Evolutionary conservation across 2,329 filamentous ascomycete species (phyloP), one percentile per base, ranked within the genome.

Genomic region (Akanthomyces muscarius): DNA sequence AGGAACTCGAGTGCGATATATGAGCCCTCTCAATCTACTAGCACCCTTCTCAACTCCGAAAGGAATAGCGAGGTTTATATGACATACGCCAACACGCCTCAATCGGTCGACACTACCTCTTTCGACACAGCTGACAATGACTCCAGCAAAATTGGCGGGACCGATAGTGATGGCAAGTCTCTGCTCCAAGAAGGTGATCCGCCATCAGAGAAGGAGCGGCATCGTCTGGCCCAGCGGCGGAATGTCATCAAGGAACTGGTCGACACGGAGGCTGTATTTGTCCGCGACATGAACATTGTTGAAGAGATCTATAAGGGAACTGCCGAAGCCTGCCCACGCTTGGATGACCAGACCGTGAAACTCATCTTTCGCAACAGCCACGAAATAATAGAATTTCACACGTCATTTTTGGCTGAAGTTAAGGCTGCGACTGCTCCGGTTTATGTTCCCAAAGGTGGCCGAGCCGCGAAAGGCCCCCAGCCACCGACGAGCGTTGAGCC

Each of bases 251-350:
- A 94, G 71, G 95, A 99, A 75, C 80, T 99, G 44, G 84, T 97
- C 52, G 92, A 97, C 70, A 99, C 95, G 0, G 95, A 99, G 73
- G 88, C 92, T 54, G 88, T 89, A 6, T 98, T 96, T 75, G 88
- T 96, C 63, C 87, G 92, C 66, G 95, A 99, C 73, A 94, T 99
- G 91, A 97, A 93, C 73, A 94, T 99, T 60, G 89, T 97, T 2
- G 92, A 96, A 71, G 93, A 98, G 71, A 98, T 99, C 61, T 99
- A 98, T 81, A 96, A 96, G 75, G 92, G 91, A 50, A 98, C 95
- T 0, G 91, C 92, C 1, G 87, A 90, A 68, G 89, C 90, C 13
- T 92, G 90, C 62, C 86, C 91, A 10, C 86, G 92, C 66, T 84
- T 97, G 33, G 91, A 90, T 50, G 80, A 85, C 48, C 90, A 94